A percentile compares a stretch with the other conserved stretches of the same genome.
Evolutionary conservation across 2,329 filamentous ascomycete genomes (phyloP).

Genomic region (Arthrobotrys megalospora): DNA sequence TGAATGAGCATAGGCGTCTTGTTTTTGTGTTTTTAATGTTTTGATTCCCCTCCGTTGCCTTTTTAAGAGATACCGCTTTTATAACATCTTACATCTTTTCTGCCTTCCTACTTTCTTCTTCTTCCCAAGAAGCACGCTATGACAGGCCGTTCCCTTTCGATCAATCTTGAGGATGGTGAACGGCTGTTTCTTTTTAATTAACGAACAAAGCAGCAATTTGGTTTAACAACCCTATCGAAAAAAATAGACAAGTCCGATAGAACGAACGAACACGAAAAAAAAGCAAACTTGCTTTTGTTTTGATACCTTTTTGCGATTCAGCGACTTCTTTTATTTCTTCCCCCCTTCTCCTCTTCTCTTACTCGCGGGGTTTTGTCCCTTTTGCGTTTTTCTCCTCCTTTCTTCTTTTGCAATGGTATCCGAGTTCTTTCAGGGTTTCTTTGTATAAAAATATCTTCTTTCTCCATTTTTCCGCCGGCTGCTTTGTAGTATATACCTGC

Average conservation of each 20-base stretch:
- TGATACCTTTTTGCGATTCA: conserved; percentile 10
- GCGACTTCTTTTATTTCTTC: not conserved
- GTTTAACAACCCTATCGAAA: conserved; percentile 23
- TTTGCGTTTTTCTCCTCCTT: conserved; percentile 11
- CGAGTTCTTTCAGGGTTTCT: conserved; percentile 9
- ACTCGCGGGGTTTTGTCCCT: not conserved
- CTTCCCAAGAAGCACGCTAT: conserved; percentile 9
- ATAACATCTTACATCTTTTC: conserved; percentile 19
- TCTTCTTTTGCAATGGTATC: conserved; percentile 20
- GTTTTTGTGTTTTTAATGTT: conserved; percentile 24
- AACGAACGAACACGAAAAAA: conserved; percentile 25
- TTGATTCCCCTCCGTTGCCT: conserved; percentile 6
- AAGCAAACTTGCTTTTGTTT: conserved; percentile 17
- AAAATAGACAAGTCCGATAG: conserved; percentile 27
- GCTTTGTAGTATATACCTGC: not conserved
- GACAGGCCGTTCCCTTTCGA: not conserved
- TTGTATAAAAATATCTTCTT: conserved; percentile 25
- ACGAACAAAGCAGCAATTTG: conserved; percentile 22
- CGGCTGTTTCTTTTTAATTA: not conserved
- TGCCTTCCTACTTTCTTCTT: conserved; percentile 10
- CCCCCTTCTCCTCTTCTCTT: conserved; percentile 5
- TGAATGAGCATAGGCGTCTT: conserved; percentile 62
- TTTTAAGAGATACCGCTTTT: conserved; percentile 65
- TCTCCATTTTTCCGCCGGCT: not conserved
- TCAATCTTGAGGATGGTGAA: not conserved